Evolutionary conservation across 495 filamentous ascomycete species (phyloP), one percentile per base, ranked within the genome.

Genomic region (Penicillium psychrofluorescens): DNA sequence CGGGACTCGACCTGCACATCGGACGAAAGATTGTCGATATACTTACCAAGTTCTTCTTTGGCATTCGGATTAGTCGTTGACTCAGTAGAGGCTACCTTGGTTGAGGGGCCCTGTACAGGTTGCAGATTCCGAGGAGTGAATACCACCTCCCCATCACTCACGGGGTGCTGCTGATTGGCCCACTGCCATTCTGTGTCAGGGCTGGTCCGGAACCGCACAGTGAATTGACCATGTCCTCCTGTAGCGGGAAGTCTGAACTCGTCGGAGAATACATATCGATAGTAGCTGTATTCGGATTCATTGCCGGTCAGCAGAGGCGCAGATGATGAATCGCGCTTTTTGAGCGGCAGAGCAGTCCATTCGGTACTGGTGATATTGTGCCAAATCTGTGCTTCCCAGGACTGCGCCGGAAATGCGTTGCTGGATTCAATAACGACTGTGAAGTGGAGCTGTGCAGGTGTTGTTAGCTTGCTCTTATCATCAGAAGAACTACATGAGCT

Each of bases 331-430:
- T 49, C 30, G 6, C 47, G 49, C 44, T 58, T 54, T 35, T 55
- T 46, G 37, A 68, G 62, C 15, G 54, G 56, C 35, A 72, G 54
- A n/a, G 61, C 54, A 35, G 43, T 53, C 65, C 58, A 75, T 36
- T 72, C 58, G 16, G 36, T 50, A 49, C 38, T 53, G 36, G 55
- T 55, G 38, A 78, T 73, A 22, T 85, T 84, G 53, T 90, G 79
- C 88, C 88, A 95, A 1, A 95, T 66, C 29, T 81, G 73, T 6
- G 85, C 74, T 55, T 92, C 75, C 84, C 85, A 94, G 33, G 63
- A 45, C 49, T 83, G 74, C 7, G 76, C 55, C 1, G 70, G 69
- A 29, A 78, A 71, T 39, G 63, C 67, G 30, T 56, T 70, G 36
- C 75, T 79, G 15, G 80, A 76, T 46, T 89, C 85, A 28, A 95